Conservation (phyloP, 225 moss, liverwort and hornwort genomes). For the Polytrichum commune region DNA sequence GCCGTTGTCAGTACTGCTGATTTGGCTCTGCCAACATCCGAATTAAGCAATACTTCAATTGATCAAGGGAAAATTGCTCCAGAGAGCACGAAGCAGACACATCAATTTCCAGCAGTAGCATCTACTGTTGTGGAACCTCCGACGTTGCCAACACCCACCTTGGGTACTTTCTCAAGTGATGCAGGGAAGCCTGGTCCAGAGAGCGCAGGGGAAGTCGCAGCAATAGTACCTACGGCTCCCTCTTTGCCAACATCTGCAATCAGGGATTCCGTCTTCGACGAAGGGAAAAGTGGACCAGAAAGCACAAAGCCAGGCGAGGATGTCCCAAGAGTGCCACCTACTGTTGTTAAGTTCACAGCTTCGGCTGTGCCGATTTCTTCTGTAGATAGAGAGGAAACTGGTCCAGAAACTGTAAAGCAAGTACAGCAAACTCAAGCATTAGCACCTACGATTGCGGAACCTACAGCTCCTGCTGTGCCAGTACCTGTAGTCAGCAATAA, state of each 20-base stretch:
- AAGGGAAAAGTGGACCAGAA: neutral
- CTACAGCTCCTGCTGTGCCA: too few relatives aligned
- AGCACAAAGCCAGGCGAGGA: neutral
- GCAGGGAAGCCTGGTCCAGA: too few relatives aligned
- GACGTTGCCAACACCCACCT: neutral
- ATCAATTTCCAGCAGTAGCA: slow-evolving; percentile 4
- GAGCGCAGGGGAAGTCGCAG: too few relatives aligned
- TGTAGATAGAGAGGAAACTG: neutral
- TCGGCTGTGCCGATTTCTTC: neutral
- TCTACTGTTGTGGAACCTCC: neutral
- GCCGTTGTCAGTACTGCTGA: neutral
- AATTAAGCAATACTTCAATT: neutral
- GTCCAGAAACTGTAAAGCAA: neutral
- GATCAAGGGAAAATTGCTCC: neutral
- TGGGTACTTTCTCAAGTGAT: too few relatives aligned
- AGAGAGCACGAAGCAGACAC: slow-evolving; percentile 5
- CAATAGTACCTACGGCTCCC: neutral
- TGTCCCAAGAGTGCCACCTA: too few relatives aligned
- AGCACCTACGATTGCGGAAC: too few relatives aligned
- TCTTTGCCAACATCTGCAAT: neutral
- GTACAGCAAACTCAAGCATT: neutral
- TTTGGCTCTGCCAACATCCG: neutral
- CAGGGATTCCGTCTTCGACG: neutral
- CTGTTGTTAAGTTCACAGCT: too few relatives aligned
- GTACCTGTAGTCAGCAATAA: neutral